phyloP scores from a whole-genome alignment of 148 eudicot genomes.

The Euryodendron excelsum region DNA sequence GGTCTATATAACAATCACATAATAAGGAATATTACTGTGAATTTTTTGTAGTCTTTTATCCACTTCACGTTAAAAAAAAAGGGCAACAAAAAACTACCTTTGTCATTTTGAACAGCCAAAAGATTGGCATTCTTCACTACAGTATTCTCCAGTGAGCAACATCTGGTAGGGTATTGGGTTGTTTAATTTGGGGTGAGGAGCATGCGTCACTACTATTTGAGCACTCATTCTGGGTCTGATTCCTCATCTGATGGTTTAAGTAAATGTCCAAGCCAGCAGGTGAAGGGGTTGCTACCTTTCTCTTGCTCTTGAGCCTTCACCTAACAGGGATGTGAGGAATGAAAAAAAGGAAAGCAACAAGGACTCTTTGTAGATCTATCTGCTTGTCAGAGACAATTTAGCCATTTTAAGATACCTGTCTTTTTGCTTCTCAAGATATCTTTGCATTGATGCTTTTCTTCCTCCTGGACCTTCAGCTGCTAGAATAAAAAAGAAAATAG shows the following conservation, averaged over 20 bases:
- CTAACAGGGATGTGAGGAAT: slow-evolving; percentile 43
- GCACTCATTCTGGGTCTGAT: slow-evolving; percentile 38
- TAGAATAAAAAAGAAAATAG: slow-evolving; percentile 14
- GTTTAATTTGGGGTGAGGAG: slow-evolving; percentile 54
- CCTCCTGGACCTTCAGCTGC: slow-evolving; percentile 61
- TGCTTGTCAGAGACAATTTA: slow-evolving; percentile 5
- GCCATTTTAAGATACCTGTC: slow-evolving; percentile 60
- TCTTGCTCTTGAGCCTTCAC: slow-evolving; percentile 89
- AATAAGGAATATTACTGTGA: no score
- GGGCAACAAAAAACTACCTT: slow-evolving; percentile 37
- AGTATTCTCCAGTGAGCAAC: slow-evolving; percentile 21
- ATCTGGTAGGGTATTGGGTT: slow-evolving; percentile 36
- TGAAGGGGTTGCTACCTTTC: slow-evolving; percentile 47
- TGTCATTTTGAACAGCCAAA: slow-evolving; percentile 45
- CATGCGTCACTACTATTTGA: slow-evolving; percentile 39
- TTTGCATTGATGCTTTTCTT: slow-evolving; percentile 60
- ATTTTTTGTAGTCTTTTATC: no score
- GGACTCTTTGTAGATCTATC: not conserved
- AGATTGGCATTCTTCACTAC: slow-evolving; percentile 35
- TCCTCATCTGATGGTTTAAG: slow-evolving; percentile 52
- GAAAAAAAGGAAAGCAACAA: not conserved
- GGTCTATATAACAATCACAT: no score
- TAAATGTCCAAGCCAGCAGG: slow-evolving; percentile 63
- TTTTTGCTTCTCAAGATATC: slow-evolving; percentile 63
- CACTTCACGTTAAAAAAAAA: not conserved